Evolutionary conservation across 805 yeast species (phyloP).

Genomic region (Lipomyces kockii): DNA sequence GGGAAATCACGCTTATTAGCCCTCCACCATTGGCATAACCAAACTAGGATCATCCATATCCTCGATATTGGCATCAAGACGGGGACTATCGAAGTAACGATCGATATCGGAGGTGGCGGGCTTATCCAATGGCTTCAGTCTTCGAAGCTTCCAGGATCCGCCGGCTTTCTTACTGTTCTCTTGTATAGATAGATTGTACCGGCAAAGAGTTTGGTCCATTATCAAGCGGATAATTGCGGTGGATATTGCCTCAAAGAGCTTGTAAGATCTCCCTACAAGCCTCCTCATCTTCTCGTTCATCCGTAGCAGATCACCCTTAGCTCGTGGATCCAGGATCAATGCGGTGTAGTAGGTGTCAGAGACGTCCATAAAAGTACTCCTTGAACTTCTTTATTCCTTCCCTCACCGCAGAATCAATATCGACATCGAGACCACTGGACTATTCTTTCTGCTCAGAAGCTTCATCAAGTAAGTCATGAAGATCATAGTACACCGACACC

Average conservation of each 20-base stretch:
- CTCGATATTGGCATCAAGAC: background rate
- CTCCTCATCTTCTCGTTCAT: no score
- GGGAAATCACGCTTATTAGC: background rate
- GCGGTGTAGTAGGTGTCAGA: no score
- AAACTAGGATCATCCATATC: slow-evolving; percentile 5
- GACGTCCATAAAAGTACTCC: no score
- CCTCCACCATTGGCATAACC: slow-evolving; percentile 7
- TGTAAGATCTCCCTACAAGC: background rate
- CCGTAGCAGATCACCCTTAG: no score
- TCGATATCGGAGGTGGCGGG: background rate
- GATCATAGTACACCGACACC: background rate
- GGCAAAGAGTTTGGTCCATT: background rate
- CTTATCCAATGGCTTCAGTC: background rate
- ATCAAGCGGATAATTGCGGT: background rate
- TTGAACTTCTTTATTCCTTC: no score
- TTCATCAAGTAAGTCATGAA: background rate
- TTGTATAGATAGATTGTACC: background rate
- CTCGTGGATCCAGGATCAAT: no score
- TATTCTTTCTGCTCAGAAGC: background rate
- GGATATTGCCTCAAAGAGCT: background rate
- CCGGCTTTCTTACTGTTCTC: background rate
- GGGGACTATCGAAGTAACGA: slow-evolving; percentile 3
- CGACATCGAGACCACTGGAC: background rate
- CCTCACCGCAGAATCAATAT: background rate
- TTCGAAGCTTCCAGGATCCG: slow-evolving; percentile 1